Base-by-base conservation (phyloP, 768 basidiomycete genomes). In the Amanita molliuscula region DNA sequence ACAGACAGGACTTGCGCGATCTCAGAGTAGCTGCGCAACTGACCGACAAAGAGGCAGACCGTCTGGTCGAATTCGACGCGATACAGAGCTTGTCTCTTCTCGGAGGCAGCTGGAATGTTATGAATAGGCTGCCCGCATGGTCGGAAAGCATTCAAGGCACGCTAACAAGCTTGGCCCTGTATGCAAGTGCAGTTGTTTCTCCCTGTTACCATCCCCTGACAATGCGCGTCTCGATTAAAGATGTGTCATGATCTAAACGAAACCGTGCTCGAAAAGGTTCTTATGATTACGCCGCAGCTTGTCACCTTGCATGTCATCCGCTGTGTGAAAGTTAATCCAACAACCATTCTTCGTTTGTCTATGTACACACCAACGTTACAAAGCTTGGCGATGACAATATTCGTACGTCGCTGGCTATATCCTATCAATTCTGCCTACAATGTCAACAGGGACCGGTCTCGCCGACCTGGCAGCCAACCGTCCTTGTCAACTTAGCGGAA, bases 81-180 rank as follows among this genome's bases (percentile, higher is more conserved):
- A 59, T 86, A 28, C 67, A 68, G 9, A 68, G 60, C 20, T 56
- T 89, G 13, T 64, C 72, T 4, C 63, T 88, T 23, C 78, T 86
- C 44, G 69, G 63, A 45, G 76, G 79, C n/a, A 78, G 78, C 3
- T 81, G 81, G 79, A 76, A 74, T 54, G 62, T 82, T 18, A 65
- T 83, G 47, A 74, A 83, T 58, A 55, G 67, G 6, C 58, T 89
- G 16, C 81, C 85, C 8, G 60, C 55, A 18, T 88, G 87, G 85
- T 61, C 70, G 2, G 57, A 57, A 6, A 58, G 58, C 23, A 59
- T 82, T 43, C 63, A 63, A 38, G 60, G 55, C 21, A 77, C 74
- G 1, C 64, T 86, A 55, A 71, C 68, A 2, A 71, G 65, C 26
- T 65, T 89, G 55, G 78, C 78, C 0, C 62, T 89, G 38, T 78